Evolutionary conservation across 345 rosid species (phyloP).

Genomic region (Boechera retrofracta): DNA sequence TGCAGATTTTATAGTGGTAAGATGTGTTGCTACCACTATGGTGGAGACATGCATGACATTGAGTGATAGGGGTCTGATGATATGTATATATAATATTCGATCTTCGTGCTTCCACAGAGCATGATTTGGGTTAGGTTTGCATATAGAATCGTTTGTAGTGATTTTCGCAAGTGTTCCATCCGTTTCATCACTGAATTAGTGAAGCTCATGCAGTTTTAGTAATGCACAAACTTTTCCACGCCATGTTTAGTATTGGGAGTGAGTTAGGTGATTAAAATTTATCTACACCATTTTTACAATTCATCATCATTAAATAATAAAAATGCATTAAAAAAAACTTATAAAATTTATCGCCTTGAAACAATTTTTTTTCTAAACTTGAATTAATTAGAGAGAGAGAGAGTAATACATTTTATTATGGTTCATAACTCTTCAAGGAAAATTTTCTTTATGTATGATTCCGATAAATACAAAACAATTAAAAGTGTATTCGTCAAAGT

Average conservation of each 20-base stretch:
- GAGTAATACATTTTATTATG: no score
- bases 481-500: conserved; percentile 4
- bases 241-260: no score
- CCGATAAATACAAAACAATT: neutral
- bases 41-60: no score
- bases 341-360: no score
- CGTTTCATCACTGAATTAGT: neutral
- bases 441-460: no score
- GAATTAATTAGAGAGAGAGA: no score
- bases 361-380: no score
- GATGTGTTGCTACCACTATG: neutral
- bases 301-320: no score
- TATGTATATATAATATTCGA: neutral
- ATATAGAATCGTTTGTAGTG: neutral
- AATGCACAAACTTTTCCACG: neutral
- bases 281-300: no score
- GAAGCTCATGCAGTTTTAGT: neutral
- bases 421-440: neutral
- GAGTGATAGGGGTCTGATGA: neutral
- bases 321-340: no score
- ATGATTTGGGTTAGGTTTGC: neutral
- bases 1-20: neutral
- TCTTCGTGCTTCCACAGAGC: neutral
- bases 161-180: neutral
- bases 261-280: no score